A percentile compares a stretch with the other conserved stretches of the same genome.
Conservation (phyloP, 2,329 filamentous ascomycete genomes). For the Neobulgaria alba region DNA sequence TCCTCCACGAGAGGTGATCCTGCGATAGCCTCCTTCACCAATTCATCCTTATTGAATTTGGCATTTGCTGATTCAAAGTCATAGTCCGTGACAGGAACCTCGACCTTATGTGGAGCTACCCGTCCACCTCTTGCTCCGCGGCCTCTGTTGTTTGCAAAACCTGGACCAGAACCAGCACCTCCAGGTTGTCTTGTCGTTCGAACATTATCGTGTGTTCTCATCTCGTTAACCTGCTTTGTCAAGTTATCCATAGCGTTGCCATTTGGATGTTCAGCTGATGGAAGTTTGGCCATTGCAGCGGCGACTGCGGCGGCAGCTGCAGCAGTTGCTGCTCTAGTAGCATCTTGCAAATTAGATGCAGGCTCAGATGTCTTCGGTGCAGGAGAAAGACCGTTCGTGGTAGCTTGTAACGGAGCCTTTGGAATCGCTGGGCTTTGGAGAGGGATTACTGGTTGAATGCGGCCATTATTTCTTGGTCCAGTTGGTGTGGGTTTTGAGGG, state of each 20-base stretch:
- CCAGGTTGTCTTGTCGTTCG: constrained; percentile 40
- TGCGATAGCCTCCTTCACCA: constrained; percentile 80
- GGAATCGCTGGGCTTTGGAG: constrained; percentile 40
- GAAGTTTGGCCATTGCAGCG: constrained; percentile 67
- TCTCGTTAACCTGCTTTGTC: constrained; percentile 66
- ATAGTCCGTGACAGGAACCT: constrained; percentile 84
- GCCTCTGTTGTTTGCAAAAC: constrained; percentile 31
- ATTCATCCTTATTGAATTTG: constrained; percentile 79
- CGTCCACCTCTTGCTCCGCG: constrained; percentile 35
- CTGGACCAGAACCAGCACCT: constrained; percentile 26
- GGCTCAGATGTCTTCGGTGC: constrained; percentile 11
- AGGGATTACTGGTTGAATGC: constrained; percentile 59
- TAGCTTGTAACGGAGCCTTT: constrained; percentile 32
- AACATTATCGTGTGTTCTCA: constrained; percentile 55
- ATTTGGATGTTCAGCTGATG: constrained; percentile 28
- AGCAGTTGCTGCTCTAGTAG: constrained; percentile 66
- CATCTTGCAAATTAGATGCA: constrained; percentile 47
- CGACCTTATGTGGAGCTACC: constrained; percentile 55
- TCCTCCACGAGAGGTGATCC: constrained; percentile 56
- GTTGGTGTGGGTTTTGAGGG: constrained; percentile 28
- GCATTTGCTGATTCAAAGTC: constrained; percentile 83
- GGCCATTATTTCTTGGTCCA: constrained; percentile 36
- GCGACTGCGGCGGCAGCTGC: constrained; percentile 71
- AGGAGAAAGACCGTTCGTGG: constrained; percentile 16
- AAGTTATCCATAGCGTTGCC: constrained; percentile 56